Percentiles rank a stretch among this genome's conserved stretches.
Conservation (phyloP, 2,329 filamentous ascomycete species). For the Ceratocystis cacaofunesta region DNA sequence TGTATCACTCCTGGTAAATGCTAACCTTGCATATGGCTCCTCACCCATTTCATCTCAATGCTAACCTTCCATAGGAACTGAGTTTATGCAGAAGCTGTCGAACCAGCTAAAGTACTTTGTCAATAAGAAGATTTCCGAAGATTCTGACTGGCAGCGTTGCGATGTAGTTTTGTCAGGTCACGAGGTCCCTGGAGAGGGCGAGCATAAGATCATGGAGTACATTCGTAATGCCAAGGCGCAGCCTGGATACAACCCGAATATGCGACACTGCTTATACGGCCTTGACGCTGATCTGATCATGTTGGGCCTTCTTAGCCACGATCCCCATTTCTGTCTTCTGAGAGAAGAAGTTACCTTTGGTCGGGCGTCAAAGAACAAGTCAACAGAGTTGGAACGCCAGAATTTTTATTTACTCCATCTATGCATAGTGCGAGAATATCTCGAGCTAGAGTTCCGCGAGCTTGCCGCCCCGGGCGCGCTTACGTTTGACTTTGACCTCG, state of each 20-base stretch:
- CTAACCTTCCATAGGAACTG: conserved; percentile 41
- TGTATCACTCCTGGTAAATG: conserved; percentile 76
- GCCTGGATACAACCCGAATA: conserved; percentile 78
- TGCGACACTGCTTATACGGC: conserved; percentile 92
- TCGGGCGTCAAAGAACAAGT: conserved; percentile 70
- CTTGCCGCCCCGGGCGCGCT: conserved; percentile 59
- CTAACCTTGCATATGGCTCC: neutral
- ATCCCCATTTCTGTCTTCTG: conserved; percentile 93
- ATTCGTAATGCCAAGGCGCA: conserved; percentile 96
- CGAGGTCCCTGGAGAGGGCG: conserved; percentile 92
- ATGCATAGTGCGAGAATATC: conserved; percentile 91
- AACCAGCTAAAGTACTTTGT: conserved; percentile 94
- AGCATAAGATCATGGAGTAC: conserved; percentile 99
- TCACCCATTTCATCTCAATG: neutral
- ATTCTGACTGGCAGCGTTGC: conserved; percentile 92
- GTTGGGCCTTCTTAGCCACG: conserved; percentile 90
- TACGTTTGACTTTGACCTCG: conserved; percentile 75
- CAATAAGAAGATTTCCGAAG: conserved; percentile 95
- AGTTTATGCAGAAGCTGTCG: conserved; percentile 94
- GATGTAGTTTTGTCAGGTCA: conserved; percentile 94
- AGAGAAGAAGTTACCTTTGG: conserved; percentile 98
- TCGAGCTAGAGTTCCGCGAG: conserved; percentile 94
- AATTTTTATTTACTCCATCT: conserved; percentile 97
- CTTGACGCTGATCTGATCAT: conserved; percentile 97
- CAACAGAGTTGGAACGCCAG: conserved; percentile 93